Evolutionary conservation across 2,329 filamentous ascomycete genomes (phyloP).

Genomic region (Aspergillus tamarii): DNA sequence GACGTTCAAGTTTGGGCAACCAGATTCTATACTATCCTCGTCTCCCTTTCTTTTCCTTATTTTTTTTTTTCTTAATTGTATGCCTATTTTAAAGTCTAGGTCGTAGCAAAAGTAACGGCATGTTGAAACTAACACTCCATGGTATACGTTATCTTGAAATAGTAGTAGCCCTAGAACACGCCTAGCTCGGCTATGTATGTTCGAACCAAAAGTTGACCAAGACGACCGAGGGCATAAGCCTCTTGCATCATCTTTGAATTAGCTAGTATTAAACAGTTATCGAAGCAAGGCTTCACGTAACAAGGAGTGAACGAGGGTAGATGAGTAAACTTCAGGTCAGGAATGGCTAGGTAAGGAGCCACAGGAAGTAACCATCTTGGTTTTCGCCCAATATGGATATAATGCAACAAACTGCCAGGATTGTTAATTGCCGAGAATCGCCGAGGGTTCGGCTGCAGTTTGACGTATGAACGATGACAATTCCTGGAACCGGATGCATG

Average conservation of each 20-base stretch:
- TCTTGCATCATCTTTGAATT: neutral
- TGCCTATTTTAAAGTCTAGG: no score
- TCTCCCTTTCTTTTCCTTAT: no score
- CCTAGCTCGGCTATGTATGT: neutral
- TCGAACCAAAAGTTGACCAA: neutral
- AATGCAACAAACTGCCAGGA: neutral
- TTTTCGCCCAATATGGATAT: neutral
- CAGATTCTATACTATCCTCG: no score
- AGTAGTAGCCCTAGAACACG: neutral
- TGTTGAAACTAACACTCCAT: neutral
- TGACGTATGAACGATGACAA: neutral
- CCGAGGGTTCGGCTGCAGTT: neutral
- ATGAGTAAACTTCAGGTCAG: neutral
- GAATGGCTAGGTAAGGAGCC: neutral
- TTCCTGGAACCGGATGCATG: neutral
- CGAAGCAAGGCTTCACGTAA: neutral
- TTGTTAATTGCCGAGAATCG: neutral
- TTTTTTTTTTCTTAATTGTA: no score
- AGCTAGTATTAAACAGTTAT: neutral
- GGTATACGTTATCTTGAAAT: neutral
- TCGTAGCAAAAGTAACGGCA: no score
- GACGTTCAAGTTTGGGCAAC: no score
- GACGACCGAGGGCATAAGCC: neutral
- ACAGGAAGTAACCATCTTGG: neutral
- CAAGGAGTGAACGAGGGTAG: neutral